phyloP scores from a whole-genome alignment of 441 rosid species.

The Manihot esculenta region DNA sequence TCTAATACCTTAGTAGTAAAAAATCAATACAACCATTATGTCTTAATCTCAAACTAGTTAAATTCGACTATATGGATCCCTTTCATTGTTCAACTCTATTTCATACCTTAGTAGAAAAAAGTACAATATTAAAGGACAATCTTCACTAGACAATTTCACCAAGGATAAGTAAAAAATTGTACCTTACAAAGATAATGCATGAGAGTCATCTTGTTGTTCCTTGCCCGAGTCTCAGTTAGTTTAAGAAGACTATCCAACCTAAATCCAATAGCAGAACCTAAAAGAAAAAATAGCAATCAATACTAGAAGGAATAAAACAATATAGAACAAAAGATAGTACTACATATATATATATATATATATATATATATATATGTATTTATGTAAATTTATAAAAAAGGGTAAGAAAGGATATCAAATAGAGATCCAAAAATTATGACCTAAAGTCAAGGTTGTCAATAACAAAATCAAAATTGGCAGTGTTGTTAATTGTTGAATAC shows the following conservation, averaged over 20 bases:
- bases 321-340: neutral
- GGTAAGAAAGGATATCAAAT: neutral
- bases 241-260: constrained; percentile 95
- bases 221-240: constrained; percentile 88
- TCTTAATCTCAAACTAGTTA: too few species aligned
- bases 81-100: too few species aligned
- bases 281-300: constrained; percentile 11
- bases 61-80: too few species aligned
- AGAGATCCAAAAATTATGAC: neutral
- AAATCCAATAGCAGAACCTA: constrained; percentile 97
- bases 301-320: neutral
- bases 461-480: neutral
- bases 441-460: neutral
- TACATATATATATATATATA: too few species aligned
- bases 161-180: constrained; percentile 1
- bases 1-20: neutral
- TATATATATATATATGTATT: too few species aligned
- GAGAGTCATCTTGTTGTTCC: constrained; percentile 90
- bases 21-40: neutral
- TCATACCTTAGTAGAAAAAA: neutral
- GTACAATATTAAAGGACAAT: neutral
- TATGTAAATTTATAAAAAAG: neutral
- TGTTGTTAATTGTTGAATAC: too few species aligned
- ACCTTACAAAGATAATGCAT: constrained; percentile 99
- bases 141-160: neutral